These are phyloP conservation scores for Gracilaria vermiculophylla DNA, from an alignment of 23 red algal species.

Conservation along the genomic window DNA sequence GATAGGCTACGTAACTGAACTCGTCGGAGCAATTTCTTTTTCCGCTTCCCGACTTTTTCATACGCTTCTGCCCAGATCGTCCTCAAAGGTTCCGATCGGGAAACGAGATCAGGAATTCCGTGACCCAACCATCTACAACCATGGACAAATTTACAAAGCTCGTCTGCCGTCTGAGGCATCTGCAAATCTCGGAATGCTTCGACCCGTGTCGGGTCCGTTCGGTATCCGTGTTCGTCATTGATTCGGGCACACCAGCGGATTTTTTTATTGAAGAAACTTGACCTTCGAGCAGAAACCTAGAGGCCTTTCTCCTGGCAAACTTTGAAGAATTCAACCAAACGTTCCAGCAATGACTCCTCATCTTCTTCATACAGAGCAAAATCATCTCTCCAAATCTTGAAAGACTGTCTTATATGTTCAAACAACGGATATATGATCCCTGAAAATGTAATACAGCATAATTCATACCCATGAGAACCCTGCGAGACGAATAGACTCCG, in stretches of 20 bases:
- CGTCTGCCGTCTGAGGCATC: neutral
- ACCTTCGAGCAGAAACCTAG: neutral
- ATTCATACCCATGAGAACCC: conserved; percentile 14
- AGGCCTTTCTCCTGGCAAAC: neutral
- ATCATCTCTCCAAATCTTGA: conserved; percentile 51
- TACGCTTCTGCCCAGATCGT: conserved; percentile 15
- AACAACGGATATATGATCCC: neutral
- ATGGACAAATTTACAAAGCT: conserved; percentile 28
- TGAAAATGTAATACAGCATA: conserved; percentile 39
- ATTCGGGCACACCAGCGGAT: conserved; percentile 43
- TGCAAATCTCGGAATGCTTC: conserved; percentile 8
- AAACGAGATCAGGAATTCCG: neutral
- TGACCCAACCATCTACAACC: conserved; percentile 22
- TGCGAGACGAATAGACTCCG: neutral
- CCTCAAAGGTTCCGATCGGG: neutral
- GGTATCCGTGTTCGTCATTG: neutral
- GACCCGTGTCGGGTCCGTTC: neutral
- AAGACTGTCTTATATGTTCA: neutral
- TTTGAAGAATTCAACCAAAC: neutral
- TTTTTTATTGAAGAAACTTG: neutral
- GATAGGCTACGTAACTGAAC: neutral
- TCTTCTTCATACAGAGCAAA: conserved; percentile 1
- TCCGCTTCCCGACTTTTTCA: neutral
- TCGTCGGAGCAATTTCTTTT: neutral
- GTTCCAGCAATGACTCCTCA: neutral